phyloP scores from a whole-genome alignment of 306 rosid species.

The Gastrolobium villosum region DNA sequence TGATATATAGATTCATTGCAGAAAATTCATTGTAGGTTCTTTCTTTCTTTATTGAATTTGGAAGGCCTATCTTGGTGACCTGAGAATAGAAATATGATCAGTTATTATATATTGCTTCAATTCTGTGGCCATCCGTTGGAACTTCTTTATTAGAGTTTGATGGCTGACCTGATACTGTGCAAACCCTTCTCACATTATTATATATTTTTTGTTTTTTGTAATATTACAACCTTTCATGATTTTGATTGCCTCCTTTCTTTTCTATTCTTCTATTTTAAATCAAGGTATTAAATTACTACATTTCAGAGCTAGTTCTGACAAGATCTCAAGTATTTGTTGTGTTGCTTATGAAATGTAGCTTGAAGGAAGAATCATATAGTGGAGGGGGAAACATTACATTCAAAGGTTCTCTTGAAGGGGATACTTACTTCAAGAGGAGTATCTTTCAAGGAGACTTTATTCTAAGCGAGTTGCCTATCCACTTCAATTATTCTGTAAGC shows the following conservation, averaged over 20 bases:
- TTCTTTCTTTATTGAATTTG: not conserved
- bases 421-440: slow-evolving; percentile 55
- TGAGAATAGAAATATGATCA: slow-evolving; percentile 18
- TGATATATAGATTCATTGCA: slow-evolving; percentile 21
- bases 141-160: not conserved
- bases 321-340: slow-evolving; percentile 31
- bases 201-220: not conserved
- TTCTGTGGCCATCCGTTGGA: slow-evolving; percentile 13
- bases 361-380: slow-evolving; percentile 72
- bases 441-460: slow-evolving; percentile 77
- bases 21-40: slow-evolving; percentile 18
- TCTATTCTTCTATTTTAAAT: slow-evolving; percentile 28
- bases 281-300: not conserved
- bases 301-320: slow-evolving; percentile 21
- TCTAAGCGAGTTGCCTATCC: slow-evolving; percentile 69
- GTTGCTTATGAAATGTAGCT: slow-evolving; percentile 61
- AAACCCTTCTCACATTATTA: too few relatives aligned
- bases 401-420: slow-evolving; percentile 71
- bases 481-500: slow-evolving; percentile 76
- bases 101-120: slow-evolving; percentile 23
- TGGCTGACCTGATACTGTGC: not conserved
- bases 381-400: slow-evolving; percentile 90
- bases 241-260: not conserved
- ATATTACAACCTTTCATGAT: not conserved
- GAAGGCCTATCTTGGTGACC: not conserved